Percentiles rank a stretch among this genome's conserved stretches.
These are phyloP conservation scores for Smallanthus sonchifolius DNA, from an alignment of 129 eudicot genomes.

Conservation along the genomic window DNA sequence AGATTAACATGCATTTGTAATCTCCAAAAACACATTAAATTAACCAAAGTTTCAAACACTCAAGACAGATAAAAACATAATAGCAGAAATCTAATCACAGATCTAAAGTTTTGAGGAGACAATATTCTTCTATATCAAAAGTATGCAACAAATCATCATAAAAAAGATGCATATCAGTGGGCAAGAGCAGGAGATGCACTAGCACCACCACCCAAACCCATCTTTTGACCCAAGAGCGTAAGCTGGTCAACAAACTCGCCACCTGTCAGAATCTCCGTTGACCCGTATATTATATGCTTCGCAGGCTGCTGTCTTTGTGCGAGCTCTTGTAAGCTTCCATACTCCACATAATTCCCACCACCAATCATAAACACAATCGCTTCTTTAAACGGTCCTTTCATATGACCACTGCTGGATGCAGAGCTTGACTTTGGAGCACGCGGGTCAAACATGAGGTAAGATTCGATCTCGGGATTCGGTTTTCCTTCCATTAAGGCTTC, in stretches of 20 bases:
- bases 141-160: not conserved
- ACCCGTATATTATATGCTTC: slow-evolving; percentile 79
- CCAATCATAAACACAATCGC: slow-evolving; percentile 97
- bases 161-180: slow-evolving; percentile 7
- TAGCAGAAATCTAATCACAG: slow-evolving; percentile 8
- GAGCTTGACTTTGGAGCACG: slow-evolving; percentile 89
- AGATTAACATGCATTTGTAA: not conserved
- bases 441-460: slow-evolving; percentile 85
- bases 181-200: slow-evolving; percentile 30
- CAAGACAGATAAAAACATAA: not conserved
- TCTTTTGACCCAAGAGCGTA: slow-evolving; percentile 75
- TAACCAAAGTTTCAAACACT: not conserved
- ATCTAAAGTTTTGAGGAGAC: not conserved
- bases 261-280: slow-evolving; percentile 88
- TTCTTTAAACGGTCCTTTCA: slow-evolving; percentile 88
- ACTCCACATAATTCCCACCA: slow-evolving; percentile 90
- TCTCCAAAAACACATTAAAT: not conserved
- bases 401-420: slow-evolving; percentile 51
- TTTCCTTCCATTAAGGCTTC: slow-evolving; percentile 95
- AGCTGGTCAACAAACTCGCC: slow-evolving; percentile 94
- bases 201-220: slow-evolving; percentile 59
- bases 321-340: slow-evolving; percentile 85
- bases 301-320: slow-evolving; percentile 69
- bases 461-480: slow-evolving; percentile 85
- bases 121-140: slow-evolving; percentile 6